phyloP scores from a whole-genome alignment of 306 rosid genomes.

The Mucuna pruriens region DNA sequence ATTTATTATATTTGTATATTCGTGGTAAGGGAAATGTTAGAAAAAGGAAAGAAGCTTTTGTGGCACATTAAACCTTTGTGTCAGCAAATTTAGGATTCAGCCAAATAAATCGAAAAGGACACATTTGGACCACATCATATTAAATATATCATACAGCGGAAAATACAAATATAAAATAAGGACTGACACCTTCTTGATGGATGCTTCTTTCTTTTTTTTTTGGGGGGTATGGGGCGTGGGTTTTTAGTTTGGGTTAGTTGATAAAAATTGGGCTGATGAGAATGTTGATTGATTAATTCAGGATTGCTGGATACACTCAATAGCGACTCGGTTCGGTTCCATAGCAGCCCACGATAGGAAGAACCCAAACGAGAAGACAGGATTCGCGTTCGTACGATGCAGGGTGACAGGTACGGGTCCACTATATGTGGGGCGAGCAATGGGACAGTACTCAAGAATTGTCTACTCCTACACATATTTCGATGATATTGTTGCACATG shows the following conservation, averaged over 20 bases:
- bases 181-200: too few species aligned
- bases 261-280: background rate
- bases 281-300: constrained; percentile 28
- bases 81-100: too few species aligned
- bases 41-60: constrained; percentile 18
- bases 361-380: constrained; percentile 63
- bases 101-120: too few species aligned
- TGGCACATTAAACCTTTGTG: too few species aligned
- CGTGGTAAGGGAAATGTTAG: background rate
- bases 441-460: constrained; percentile 76
- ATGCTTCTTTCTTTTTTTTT: too few species aligned
- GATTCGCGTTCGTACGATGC: constrained; percentile 79
- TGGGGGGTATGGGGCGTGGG: too few species aligned
- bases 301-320: constrained; percentile 82
- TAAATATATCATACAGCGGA: background rate
- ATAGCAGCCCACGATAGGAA: constrained; percentile 84
- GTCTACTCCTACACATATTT: constrained; percentile 76
- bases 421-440: constrained; percentile 81
- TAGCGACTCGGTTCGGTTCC: constrained; percentile 79
- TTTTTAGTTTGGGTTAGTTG: too few species aligned
- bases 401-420: constrained; percentile 78
- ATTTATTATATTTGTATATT: too few species aligned
- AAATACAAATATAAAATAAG: too few species aligned
- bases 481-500: constrained; percentile 69
- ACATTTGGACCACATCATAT: background rate